Evolutionary conservation across 2,329 filamentous ascomycete species (phyloP).

Genomic region (Sporothrix inflata): DNA sequence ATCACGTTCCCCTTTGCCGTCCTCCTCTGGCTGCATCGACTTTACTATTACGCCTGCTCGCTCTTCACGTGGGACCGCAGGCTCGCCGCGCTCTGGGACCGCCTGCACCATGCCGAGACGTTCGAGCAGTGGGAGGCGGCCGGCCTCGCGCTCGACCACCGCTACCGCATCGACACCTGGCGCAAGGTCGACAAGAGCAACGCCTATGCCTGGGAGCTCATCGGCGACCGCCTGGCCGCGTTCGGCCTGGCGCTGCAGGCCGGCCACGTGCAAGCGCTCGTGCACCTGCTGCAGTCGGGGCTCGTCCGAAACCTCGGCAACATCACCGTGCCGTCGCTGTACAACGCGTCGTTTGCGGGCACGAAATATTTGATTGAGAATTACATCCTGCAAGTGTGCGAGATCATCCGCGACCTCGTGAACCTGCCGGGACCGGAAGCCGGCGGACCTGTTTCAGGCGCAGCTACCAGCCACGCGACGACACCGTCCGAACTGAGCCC

Average conservation of each 20-base stretch:
- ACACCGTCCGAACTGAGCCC: slow-evolving; percentile 23
- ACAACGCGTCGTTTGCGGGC: slow-evolving; percentile 82
- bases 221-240: slow-evolving; percentile 67
- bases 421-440: slow-evolving; percentile 56
- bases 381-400: slow-evolving; percentile 83
- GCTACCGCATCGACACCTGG: slow-evolving; percentile 76
- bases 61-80: slow-evolving; percentile 26
- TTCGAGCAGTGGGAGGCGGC: slow-evolving; percentile 88
- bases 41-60: slow-evolving; percentile 18
- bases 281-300: slow-evolving; percentile 79
- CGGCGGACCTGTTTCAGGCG: not conserved
- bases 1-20: slow-evolving; percentile 30
- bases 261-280: slow-evolving; percentile 72
- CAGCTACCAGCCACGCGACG: not conserved
- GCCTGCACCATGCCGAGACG: slow-evolving; percentile 65
- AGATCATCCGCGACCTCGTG: slow-evolving; percentile 77
- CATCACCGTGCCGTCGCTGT: slow-evolving; percentile 79
- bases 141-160: slow-evolving; percentile 80
- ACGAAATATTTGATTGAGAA: slow-evolving; percentile 91
- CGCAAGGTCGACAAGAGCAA: slow-evolving; percentile 79
- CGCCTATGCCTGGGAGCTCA: slow-evolving; percentile 85
- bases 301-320: slow-evolving; percentile 87
- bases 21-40: slow-evolving; percentile 29
- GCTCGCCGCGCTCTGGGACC: slow-evolving; percentile 57
- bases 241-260: slow-evolving; percentile 32